These are phyloP conservation scores for Chamaecrista fasciculata DNA, from an alignment of 306 rosid genomes.

Conservation along the genomic window DNA sequence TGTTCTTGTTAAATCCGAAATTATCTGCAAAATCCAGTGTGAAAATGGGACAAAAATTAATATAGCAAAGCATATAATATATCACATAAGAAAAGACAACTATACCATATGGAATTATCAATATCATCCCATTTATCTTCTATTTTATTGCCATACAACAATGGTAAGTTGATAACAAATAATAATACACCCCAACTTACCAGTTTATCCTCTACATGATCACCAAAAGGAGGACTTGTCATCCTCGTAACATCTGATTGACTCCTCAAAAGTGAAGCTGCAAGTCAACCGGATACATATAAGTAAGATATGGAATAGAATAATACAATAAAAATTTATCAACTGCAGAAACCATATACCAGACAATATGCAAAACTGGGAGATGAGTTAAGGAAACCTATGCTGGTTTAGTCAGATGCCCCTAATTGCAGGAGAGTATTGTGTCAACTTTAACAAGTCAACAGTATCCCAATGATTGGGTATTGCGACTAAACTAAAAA, in stretches of 20 bases:
- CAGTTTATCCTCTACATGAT: constrained; percentile 65
- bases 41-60: constrained; percentile 21
- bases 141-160: background rate
- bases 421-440: background rate
- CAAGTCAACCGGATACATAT: constrained; percentile 28
- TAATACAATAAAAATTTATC: constrained; percentile 1
- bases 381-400: constrained; percentile 34
- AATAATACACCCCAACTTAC: constrained; percentile 36
- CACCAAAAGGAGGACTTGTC: constrained; percentile 29
- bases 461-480: constrained; percentile 1
- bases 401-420: constrained; percentile 4
- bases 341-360: constrained; percentile 23
- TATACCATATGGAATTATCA: background rate
- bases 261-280: constrained; percentile 65
- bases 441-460: background rate
- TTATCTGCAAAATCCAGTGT: constrained; percentile 33
- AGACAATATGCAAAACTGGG: constrained; percentile 5
- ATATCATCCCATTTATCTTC: background rate
- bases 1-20: constrained; percentile 38
- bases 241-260: constrained; percentile 42
- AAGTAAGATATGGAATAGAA: constrained; percentile 25
- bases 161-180: background rate
- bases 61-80: background rate
- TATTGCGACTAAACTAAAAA: constrained; percentile 9
- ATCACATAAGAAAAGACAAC: background rate